phyloP scores from a whole-genome alignment of 257 asterid species.

The Solanum pimpinellifolium region DNA sequence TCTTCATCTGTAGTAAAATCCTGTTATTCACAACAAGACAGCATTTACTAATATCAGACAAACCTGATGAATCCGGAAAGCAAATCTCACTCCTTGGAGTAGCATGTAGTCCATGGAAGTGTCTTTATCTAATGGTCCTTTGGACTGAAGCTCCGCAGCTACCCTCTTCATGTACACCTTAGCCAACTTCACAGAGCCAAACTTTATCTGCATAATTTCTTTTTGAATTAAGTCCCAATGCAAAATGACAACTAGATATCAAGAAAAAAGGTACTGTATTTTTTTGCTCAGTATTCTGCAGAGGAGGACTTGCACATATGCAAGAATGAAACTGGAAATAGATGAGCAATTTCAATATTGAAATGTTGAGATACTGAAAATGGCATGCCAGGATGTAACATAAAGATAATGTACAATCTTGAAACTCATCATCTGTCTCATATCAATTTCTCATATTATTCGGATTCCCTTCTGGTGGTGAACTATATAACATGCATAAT shows the following conservation, averaged over 20 bases:
- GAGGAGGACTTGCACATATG: background rate
- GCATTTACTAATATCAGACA: background rate
- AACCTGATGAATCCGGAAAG: constrained; percentile 95
- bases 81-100: constrained; percentile 91
- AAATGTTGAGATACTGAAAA: background rate
- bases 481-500: background rate
- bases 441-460: background rate
- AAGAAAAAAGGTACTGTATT: background rate
- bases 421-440: background rate
- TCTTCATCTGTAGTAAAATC: background rate
- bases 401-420: background rate
- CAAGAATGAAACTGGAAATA: background rate
- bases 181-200: constrained; percentile 76
- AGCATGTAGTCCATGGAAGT: constrained; percentile 80
- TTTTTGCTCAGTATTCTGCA: background rate
- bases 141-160: constrained; percentile 69
- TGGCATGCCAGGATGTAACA: background rate
- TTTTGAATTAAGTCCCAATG: background rate
- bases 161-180: constrained; percentile 86
- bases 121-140: constrained; percentile 70
- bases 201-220: constrained; percentile 47
- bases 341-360: background rate
- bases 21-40: background rate
- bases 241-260: background rate
- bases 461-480: background rate